Evolutionary conservation across 169 alveolate genomes (phyloP).

Genomic region (Theileria luwenshuni): DNA sequence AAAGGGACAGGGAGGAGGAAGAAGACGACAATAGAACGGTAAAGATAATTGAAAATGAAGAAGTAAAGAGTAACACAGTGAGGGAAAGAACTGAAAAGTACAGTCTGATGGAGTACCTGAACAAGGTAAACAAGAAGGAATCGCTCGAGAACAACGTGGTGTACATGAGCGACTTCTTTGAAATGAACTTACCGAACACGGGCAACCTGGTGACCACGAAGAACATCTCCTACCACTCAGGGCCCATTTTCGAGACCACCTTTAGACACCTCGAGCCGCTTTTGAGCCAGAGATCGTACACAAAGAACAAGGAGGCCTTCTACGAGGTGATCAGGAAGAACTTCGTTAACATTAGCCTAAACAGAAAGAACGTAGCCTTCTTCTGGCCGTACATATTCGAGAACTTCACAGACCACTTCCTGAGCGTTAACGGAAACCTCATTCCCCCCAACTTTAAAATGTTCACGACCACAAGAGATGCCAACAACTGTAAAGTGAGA

Average conservation of each 20-base stretch:
- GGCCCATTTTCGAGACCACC: slow-evolving; percentile 16
- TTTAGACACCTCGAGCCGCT: slow-evolving; percentile 11
- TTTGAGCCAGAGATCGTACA: neutral
- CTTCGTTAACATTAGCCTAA: slow-evolving; percentile 33
- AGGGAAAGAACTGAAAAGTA: neutral
- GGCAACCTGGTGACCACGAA: slow-evolving; percentile 14
- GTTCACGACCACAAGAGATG: slow-evolving; percentile 41
- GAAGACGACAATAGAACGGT: neutral
- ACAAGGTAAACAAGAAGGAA: neutral
- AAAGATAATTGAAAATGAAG: no score
- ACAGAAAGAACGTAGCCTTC: slow-evolving; percentile 38
- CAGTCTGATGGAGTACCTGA: neutral
- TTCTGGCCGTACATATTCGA: slow-evolving; percentile 69
- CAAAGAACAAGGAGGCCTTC: slow-evolving; percentile 16
- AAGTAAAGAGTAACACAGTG: no score
- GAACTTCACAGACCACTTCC: slow-evolving; percentile 36
- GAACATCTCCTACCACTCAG: neutral
- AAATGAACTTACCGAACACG: slow-evolving; percentile 21
- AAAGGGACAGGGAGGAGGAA: neutral
- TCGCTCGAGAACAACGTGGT: neutral
- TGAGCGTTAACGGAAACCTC: slow-evolving; percentile 43
- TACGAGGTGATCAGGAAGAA: slow-evolving; percentile 35
- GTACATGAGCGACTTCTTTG: slow-evolving; percentile 10
- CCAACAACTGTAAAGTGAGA: slow-evolving; percentile 44
- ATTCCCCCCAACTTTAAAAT: slow-evolving; percentile 31